Base-by-base conservation (phyloP, 2,329 filamentous ascomycete species). In the Microcyclospora pomicola region DNA sequence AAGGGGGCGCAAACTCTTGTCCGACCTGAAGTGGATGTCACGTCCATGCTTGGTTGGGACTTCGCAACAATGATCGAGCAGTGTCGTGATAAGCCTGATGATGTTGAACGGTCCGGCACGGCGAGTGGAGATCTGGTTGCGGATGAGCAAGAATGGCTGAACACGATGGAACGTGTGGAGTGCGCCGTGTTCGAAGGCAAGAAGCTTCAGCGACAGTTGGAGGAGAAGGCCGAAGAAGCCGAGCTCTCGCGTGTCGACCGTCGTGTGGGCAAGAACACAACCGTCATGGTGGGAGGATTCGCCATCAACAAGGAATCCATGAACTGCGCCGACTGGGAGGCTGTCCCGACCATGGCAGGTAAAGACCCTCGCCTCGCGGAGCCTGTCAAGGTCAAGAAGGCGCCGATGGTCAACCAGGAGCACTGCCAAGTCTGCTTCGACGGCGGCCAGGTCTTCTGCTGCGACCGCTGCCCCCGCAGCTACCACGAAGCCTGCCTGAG, bases 31-130 rank as follows among this genome's bases (percentile, higher is more conserved):
- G 64, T 74, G 27, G 64, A 75, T 40, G 62, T 70, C 3, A 66
- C 63, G 5, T 68, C 75, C 38, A 73, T 76, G 67, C 51, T 74
- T 0, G 62, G 58, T n/a, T 76, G 72, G 71, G 65, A 73, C 40
- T 68, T 69, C 51, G 58, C 66, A 1, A 72, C 67, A 0, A 71
- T 68, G 41, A 54, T 74, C 24, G 59, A 65, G 14, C 70, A 70
- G 39, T 73, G 69, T 49, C 69, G 67, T 36, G 70, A 73, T 44
- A 63, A 67, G 37, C 61, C 66, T 6, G 53, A 61, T 2, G 66
- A 69, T 38, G 5, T 15, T n/a, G 14, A n/a, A n/a, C 12, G 12
- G 4, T n/a, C 30, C 4, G 55, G 55, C 16, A 59, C 58, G 52
- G 39, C 53, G 42, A 37, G 27, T 2, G 38, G 37, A 15, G 33